Percentiles rank a stretch among this genome's conserved stretches.
Conservation (phyloP, 2,329 filamentous ascomycete species). For the Colletotrichum acutatum region DNA sequence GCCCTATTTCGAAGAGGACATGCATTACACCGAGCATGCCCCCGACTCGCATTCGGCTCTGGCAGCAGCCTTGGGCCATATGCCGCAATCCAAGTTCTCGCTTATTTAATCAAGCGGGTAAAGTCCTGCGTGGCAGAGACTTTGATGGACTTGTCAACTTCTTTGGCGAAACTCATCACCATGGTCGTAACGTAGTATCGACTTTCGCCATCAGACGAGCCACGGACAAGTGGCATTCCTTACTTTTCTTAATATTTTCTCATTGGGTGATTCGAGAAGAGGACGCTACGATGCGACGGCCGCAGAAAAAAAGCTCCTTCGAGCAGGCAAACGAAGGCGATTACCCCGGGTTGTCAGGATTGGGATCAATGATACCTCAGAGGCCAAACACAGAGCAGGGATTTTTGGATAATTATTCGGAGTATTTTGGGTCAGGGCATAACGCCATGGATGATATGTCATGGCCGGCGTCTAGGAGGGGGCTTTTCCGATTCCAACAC, state of each 20-base stretch:
- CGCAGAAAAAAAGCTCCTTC: conserved; percentile 14
- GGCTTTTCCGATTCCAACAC: conserved; percentile 29
- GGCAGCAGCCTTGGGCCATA: conserved; percentile 33
- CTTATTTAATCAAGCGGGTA: conserved; percentile 19
- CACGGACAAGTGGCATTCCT: conserved; percentile 12
- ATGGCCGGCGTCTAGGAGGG: conserved; percentile 28
- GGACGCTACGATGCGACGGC: conserved; percentile 26
- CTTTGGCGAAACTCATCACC: neutral
- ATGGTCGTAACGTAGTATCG: neutral
- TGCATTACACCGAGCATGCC: conserved; percentile 53
- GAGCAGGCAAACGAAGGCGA: conserved; percentile 20
- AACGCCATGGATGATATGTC: conserved; percentile 23
- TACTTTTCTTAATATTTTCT: neutral
- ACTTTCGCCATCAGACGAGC: neutral
- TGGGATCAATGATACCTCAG: conserved; percentile 27
- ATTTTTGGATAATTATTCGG: conserved; percentile 16
- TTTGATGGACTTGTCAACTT: neutral
- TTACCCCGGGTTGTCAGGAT: conserved; percentile 9
- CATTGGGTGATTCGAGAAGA: conserved; percentile 20
- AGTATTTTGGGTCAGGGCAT: conserved; percentile 31
- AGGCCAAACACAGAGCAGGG: neutral
- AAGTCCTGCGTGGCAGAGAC: neutral
- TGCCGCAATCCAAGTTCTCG: conserved; percentile 29
- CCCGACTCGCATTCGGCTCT: conserved; percentile 40
- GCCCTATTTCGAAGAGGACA: conserved; percentile 57